phyloP scores from a whole-genome alignment of 805 yeast species.

The Sporopachydermia quercuum region DNA sequence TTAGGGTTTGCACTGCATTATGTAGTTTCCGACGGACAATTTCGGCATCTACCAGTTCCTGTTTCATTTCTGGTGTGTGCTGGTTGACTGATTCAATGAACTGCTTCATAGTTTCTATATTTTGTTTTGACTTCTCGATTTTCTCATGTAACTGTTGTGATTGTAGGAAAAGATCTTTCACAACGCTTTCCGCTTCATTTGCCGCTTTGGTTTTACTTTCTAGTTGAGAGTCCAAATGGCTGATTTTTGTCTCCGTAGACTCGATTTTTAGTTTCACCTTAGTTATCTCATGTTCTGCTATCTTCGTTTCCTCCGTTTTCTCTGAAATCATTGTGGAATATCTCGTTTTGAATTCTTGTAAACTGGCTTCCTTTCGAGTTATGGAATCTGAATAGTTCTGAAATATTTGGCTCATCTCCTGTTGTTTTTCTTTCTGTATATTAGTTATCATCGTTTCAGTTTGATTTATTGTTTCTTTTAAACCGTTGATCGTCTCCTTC shows the following conservation, averaged over 20 bases:
- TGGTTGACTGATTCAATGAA: conserved; percentile 14
- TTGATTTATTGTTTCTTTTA: background rate
- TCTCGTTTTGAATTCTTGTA: background rate
- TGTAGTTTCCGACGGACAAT: conserved; percentile 47
- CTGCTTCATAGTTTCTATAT: background rate
- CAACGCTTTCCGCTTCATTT: conserved; percentile 2
- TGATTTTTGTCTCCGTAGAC: conserved; percentile 15
- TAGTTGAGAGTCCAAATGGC: conserved; percentile 13
- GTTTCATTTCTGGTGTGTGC: conserved; percentile 19
- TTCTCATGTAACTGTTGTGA: background rate
- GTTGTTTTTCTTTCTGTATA: background rate
- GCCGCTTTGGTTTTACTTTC: conserved; percentile 3
- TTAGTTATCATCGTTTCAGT: background rate
- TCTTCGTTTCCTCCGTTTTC: conserved; percentile 12
- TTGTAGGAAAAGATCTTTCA: background rate
- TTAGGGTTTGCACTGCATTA: conserved; percentile 64
- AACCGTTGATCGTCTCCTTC: background rate
- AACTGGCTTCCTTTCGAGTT: background rate
- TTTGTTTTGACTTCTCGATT: background rate
- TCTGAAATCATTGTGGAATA: conserved; percentile 3
- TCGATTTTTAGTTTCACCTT: conserved; percentile 14
- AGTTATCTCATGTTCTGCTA: conserved; percentile 9
- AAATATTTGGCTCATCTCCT: background rate
- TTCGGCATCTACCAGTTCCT: conserved; percentile 34
- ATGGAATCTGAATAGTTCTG: background rate